Evolutionary conservation across 768 basidiomycete genomes (phyloP), one percentile per base, ranked within the genome.

Genomic region (Antrodiella citrinella): DNA sequence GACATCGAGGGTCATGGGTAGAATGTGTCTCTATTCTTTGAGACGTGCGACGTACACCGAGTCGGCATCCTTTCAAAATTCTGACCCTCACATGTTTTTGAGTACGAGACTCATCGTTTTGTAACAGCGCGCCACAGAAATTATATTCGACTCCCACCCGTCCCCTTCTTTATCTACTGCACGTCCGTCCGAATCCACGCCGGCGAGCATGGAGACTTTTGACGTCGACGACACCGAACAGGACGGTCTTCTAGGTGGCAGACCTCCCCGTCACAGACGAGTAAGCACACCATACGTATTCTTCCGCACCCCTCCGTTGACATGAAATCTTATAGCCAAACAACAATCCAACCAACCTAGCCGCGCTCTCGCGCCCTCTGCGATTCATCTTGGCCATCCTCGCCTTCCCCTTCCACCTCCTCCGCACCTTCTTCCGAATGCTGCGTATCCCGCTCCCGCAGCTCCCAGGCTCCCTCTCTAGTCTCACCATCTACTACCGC

Each of bases 371-470:
- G 13, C 60, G 60, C 3, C 63, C 62, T 1, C 53, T 59, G 61
- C 68, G 73, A 21, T 67, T 73, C 22, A 50, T 82, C 5, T 58
- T 74, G 20, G 69, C 77, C 5, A 59, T 86, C 18, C 59, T 87
- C 48, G 68, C 79, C 7, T 67, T 81, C 38, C 84, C 88, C 0
- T 63, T 88, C 45, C 73, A 79, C 50, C 62, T 86, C 45, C 63
- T 88, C 43, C 78, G 81, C 35, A 83, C 84, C 63, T 58, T 90
- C 35, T 78, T 88, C 52, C 71, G 75, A 26, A 59, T 86, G 18
- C 72, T 91, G 11, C 82, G 82, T 20, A 75, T 89, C 11, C 84
- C 86, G 9, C 52, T 88, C 12, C 81, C 85, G 4, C 61, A 59
- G 23, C 53, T 64, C 1, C 75, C 77, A 0, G 64, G 80, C 26